Evolutionary conservation across 805 yeast genomes (phyloP), one percentile per base, ranked within the genome.

Genomic region (Saccharomycopsis javanensis): DNA sequence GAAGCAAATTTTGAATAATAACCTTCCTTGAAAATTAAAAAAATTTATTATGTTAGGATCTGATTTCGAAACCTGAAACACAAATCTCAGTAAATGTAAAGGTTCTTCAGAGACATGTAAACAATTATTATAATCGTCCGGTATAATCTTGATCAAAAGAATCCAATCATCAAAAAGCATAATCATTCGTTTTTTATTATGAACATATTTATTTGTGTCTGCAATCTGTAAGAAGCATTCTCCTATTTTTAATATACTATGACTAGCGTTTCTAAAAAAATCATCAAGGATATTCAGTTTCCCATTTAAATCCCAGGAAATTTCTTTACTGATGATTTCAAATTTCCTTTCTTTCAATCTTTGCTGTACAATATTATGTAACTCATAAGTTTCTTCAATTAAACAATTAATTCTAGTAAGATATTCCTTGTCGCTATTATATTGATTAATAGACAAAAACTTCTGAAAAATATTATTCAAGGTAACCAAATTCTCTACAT

Each of bases 31-130:
- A 25, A n/a, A n/a, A 25, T 46, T 51, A 45, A 55, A 60, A 34
- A 60, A 52, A 50, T 60, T 60, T 33, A 60, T 57, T 4, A 60
- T 60, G 31, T 51, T 60, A 50, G 57, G 58, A 45, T 60, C 62
- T 7, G 60, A 57, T 31, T 52, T 60, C 5, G 62, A 60, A 37
- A 57, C 52, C 16, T 60, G 60, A 35, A 55, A 58, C 30, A 52
- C 50, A n/a, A 57, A 38, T 11, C 46, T 42, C 15, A 55, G 45
- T 20, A 53, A 37, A 25, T 45, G 50, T 20, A 60, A 55, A 5
- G 62, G 62, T n/a, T 55, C 37, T 48, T 60, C 62, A n/a, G 55
- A 50, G 10, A 60, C 57, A 27, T 60, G 56, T 16, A 60, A 57
- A 7, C 16, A 30, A 35, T 58, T 57, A 13, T 55, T 46, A 27